Base-by-base conservation (phyloP, 1,139 yeast genomes). In the Blastobotrys ciferrii region DNA sequence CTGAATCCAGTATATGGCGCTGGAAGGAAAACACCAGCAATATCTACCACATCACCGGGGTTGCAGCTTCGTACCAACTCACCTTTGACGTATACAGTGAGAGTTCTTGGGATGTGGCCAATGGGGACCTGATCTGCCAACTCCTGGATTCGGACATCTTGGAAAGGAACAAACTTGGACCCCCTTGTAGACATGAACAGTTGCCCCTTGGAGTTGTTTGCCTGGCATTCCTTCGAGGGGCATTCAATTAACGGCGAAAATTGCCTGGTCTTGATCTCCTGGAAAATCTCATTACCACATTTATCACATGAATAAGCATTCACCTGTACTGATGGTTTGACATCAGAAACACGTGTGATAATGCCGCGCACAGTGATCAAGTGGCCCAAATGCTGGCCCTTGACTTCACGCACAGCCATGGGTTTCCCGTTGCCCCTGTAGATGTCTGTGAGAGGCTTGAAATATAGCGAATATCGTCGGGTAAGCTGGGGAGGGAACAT, bases 291-390 rank as follows among this genome's bases (percentile, higher is more conserved):
- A 66, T 80, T 85, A 42, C 98, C 99, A 74, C 99, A 94, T 61
- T 87, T 86, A 67, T 94, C 98, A 71, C 99, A 94, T 2, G 98
- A 87, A 65, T 92, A 94, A 0, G 98, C 98, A 60, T 86, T 88
- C 50, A 92, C 97, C 55, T 80, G 75, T 6, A 92, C 88, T 5
- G 88, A 76, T 4, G 99, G 99, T 68, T 91, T 92, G 43, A 94
- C 98, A 65, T 94, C 98, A 1, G 96, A 84, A 2, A 91, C 97
- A 58, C 98, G 77, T 13, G 98, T 92, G 44, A 92, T 89, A 57
- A 94, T 92, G 46, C 98, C 99, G 58, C 96, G 75, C 3, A 91
- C 85, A 0, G 97, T 91, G 60, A 94, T 85, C 56, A 87, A 77
- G 58, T 85, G 82, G 39, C 99, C 99, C 46, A 94, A 77, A 55